Percentiles rank a stretch among this genome's conserved stretches.
phyloP scores from a whole-genome alignment of 1,284 basidiomycete genomes.

The Trametes polyzona region DNA sequence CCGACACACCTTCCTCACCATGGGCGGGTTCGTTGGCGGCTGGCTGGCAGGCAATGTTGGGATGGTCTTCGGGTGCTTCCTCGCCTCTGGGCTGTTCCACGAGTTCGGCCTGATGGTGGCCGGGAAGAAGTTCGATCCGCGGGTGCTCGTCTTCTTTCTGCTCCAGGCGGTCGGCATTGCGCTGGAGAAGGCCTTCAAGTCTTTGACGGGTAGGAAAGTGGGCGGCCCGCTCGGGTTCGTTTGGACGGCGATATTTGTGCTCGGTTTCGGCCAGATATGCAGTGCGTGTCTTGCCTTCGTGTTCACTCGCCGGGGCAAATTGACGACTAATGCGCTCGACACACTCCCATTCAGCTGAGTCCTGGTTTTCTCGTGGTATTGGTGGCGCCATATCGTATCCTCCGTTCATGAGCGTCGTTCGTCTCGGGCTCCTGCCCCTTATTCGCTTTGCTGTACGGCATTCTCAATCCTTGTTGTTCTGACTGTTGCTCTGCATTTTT shows the following conservation, averaged over 20 bases:
- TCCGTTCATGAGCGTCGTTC: neutral
- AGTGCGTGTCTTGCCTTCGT: conserved; percentile 43
- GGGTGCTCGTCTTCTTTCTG: conserved; percentile 62
- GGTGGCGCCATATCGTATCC: conserved; percentile 1
- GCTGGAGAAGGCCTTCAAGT: conserved; percentile 62
- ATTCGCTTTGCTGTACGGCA: neutral
- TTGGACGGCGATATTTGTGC: conserved; percentile 69
- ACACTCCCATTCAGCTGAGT: neutral
- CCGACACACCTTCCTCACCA: conserved; percentile 68
- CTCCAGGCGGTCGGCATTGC: conserved; percentile 64
- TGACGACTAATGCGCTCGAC: neutral
- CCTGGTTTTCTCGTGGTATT: neutral
- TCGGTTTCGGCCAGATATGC: conserved; percentile 62
- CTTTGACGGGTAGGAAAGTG: conserved; percentile 56
- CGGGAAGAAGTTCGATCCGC: conserved; percentile 57
- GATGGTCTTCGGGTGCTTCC: conserved; percentile 68
- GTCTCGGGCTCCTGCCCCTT: neutral
- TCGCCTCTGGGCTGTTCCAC: conserved; percentile 76
- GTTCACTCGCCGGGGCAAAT: neutral
- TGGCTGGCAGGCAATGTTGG: conserved; percentile 58
- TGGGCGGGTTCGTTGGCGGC: conserved; percentile 64
- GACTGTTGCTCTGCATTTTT: no score
- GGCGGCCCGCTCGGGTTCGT: conserved; percentile 58
- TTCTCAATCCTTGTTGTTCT: neutral
- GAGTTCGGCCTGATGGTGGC: conserved; percentile 66